phyloP scores from a whole-genome alignment of 306 rosid species.

The Alnus rubra region DNA sequence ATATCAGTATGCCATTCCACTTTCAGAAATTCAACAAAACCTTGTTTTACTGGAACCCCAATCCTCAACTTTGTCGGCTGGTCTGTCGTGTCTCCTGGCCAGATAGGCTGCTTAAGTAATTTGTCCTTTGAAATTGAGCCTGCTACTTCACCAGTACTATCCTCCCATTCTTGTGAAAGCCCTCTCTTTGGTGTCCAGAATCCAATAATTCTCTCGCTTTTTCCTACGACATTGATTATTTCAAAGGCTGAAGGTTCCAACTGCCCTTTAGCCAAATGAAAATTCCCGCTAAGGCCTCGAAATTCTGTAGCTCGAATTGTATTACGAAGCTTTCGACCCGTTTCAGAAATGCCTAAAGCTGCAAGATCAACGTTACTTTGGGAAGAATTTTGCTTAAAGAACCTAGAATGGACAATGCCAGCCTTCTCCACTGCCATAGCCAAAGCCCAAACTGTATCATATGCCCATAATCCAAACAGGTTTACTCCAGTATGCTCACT shows the following conservation, averaged over 20 bases:
- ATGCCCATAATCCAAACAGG: constrained; percentile 42
- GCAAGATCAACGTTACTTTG: constrained; percentile 9
- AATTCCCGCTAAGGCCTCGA: constrained; percentile 26
- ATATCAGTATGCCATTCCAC: constrained; percentile 17
- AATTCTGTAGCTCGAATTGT: constrained; percentile 16
- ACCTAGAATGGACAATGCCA: background rate
- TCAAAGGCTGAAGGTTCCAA: constrained; percentile 29
- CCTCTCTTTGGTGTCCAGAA: constrained; percentile 27
- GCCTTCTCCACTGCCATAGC: constrained; percentile 31
- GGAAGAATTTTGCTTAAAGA: background rate
- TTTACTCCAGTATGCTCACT: background rate
- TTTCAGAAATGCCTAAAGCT: constrained; percentile 14
- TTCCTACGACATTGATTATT: constrained; percentile 33
- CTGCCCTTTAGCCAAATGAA: constrained; percentile 30
- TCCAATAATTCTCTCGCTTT: constrained; percentile 33
- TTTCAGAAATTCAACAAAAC: constrained; percentile 26
- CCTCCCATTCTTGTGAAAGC: background rate
- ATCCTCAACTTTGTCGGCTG: constrained; percentile 34
- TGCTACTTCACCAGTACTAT: background rate
- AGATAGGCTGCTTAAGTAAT: constrained; percentile 29
- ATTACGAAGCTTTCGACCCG: constrained; percentile 11
- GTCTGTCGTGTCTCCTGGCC: constrained; percentile 40
- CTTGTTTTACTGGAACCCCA: constrained; percentile 32
- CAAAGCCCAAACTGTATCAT: constrained; percentile 39
- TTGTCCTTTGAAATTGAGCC: background rate